These are phyloP conservation scores for Elsinoe perseae DNA, from an alignment of 2,329 filamentous ascomycete species.

Conservation along the genomic window DNA sequence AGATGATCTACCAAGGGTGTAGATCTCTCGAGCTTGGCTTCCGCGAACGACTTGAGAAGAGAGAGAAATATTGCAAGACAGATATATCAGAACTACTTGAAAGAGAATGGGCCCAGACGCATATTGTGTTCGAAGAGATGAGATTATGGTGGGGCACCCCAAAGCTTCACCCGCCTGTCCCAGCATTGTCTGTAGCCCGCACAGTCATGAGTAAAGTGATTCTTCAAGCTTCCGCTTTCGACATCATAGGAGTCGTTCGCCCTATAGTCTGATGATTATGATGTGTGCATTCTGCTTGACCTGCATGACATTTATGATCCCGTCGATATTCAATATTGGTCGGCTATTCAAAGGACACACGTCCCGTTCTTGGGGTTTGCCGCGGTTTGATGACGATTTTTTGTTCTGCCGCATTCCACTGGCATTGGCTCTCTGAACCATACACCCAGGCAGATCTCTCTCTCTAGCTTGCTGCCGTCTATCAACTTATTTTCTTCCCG, in stretches of 20 bases:
- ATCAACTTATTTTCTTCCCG: not conserved
- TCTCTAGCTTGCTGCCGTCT: not conserved
- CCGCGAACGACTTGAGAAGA: not conserved
- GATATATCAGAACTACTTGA: not conserved
- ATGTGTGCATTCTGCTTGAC: too few relatives aligned
- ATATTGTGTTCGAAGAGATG: too few relatives aligned
- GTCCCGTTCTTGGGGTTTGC: not conserved
- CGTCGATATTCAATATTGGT: not conserved
- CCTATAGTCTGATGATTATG: too few relatives aligned
- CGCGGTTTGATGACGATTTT: constrained; percentile 3
- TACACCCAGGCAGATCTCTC: not conserved
- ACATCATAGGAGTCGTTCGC: too few relatives aligned
- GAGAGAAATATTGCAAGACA: not conserved
- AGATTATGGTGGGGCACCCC: too few relatives aligned
- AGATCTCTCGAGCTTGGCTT: not conserved
- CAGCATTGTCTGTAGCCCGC: too few relatives aligned
- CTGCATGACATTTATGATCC: too few relatives aligned
- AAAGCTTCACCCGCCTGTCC: too few relatives aligned
- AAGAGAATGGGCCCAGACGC: too few relatives aligned
- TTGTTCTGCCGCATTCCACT: not conserved
- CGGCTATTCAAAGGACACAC: not conserved
- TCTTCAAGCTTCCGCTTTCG: too few relatives aligned
- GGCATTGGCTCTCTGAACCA: not conserved
- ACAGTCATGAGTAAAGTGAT: too few relatives aligned
- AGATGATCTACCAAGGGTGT: not conserved